Evolutionary conservation across 371 early-diverging fungal species (phyloP).

Genomic region (Scutellospora calospora): DNA sequence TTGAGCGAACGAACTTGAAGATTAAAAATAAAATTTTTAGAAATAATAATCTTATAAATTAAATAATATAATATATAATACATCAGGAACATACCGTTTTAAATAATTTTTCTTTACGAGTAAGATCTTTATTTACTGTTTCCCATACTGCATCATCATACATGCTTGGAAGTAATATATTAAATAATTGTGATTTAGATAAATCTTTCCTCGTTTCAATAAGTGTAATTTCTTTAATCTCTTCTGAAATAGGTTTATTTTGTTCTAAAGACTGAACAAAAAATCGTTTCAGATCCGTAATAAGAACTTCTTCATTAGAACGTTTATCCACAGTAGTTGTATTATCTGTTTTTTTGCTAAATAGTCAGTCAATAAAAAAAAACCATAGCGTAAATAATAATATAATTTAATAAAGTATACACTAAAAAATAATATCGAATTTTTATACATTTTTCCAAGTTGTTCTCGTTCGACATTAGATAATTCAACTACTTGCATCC

Average conservation of each 20-base stretch:
- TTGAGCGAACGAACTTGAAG: conserved; percentile 64
- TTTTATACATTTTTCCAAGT: conserved; percentile 55
- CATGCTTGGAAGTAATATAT: conserved; percentile 65
- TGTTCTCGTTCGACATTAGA: conserved; percentile 70
- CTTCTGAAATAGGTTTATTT: conserved; percentile 54
- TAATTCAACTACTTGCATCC: conserved; percentile 72
- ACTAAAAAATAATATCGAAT: conserved; percentile 48
- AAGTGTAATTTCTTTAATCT: conserved; percentile 78
- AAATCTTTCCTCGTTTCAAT: conserved; percentile 80
- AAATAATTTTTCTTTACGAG: conserved; percentile 59
- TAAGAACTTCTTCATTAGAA: conserved; percentile 58
- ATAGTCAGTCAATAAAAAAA: too few species aligned
- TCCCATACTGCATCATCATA: conserved; percentile 60
- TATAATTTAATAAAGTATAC: not conserved
- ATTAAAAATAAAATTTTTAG: not conserved
- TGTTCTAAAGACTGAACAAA: conserved; percentile 53
- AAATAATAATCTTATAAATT: not conserved
- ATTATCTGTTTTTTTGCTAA: conserved; percentile 41
- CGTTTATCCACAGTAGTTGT: conserved; percentile 47
- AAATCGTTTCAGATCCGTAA: conserved; percentile 58
- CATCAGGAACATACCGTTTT: conserved; percentile 57
- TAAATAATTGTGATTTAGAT: conserved; percentile 71
- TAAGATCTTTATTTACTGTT: conserved; percentile 50
- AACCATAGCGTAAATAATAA: not conserved
- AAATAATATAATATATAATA: not conserved